These are phyloP conservation scores for Fusarium nygamai DNA, from an alignment of 2,329 filamentous ascomycete genomes.

Conservation along the genomic window DNA sequence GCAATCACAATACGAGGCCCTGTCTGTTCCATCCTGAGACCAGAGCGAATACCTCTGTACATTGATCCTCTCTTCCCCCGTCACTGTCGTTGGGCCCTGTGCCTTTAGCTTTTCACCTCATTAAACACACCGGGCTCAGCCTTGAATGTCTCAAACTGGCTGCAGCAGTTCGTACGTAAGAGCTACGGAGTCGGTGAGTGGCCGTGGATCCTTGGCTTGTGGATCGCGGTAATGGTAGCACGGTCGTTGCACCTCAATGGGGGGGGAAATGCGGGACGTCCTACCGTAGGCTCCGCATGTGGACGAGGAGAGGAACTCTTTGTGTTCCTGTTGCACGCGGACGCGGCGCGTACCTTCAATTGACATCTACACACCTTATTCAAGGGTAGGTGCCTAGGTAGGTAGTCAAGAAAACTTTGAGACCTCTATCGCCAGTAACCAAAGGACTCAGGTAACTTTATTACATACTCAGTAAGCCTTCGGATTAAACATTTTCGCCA, in stretches of 20 bases:
- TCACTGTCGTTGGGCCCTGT: conserved; percentile 20
- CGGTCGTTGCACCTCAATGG: conserved; percentile 32
- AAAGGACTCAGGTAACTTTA: not conserved
- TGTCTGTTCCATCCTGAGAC: not conserved
- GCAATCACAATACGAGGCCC: not conserved
- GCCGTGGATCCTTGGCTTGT: conserved; percentile 37
- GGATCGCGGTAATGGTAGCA: conserved; percentile 26
- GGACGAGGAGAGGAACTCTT: conserved; percentile 11
- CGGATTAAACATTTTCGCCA: not conserved
- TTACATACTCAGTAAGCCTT: not conserved
- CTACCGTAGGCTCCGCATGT: conserved; percentile 27
- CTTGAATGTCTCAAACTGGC: conserved; percentile 23
- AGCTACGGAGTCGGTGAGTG: conserved; percentile 42
- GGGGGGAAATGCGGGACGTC: conserved; percentile 30
- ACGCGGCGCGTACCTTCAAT: conserved; percentile 34
- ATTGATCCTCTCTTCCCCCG: conserved; percentile 6
- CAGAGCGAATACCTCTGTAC: not conserved
- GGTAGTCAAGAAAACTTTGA: not conserved
- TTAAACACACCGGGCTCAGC: not conserved
- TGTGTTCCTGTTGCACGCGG: conserved; percentile 18
- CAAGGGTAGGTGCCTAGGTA: too few relatives aligned
- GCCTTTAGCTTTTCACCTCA: not conserved
- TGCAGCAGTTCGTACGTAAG: conserved; percentile 41
- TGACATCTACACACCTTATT: not conserved
- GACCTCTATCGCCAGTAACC: not conserved